Conservation (phyloP, 2,329 filamentous ascomycete species). For the Metarhizium robertsii region DNA sequence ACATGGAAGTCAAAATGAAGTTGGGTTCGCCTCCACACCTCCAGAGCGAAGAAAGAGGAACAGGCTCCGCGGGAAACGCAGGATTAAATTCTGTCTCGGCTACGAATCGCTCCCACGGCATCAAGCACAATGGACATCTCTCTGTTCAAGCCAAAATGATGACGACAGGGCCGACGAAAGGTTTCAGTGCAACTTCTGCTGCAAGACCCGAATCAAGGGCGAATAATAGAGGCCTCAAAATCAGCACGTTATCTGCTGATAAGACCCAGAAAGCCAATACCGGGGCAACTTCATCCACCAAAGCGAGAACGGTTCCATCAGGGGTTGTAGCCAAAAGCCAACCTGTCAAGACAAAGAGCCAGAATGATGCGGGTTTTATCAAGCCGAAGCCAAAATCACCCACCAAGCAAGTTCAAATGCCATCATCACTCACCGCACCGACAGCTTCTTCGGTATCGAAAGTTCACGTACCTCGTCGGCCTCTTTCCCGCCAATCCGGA, state of each 20-base stretch:
- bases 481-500: constrained; percentile 19
- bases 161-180: neutral
- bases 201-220: neutral
- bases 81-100: neutral
- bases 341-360: constrained; percentile 29
- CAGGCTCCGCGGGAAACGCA: neutral
- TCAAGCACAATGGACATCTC: neutral
- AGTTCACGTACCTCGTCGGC: constrained; percentile 19
- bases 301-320: constrained; percentile 21
- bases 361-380: constrained; percentile 32
- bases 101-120: neutral
- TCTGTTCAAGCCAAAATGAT: too few species aligned
- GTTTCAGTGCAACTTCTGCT: neutral
- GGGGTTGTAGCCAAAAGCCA: constrained; percentile 33
- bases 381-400: constrained; percentile 59
- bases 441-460: constrained; percentile 63
- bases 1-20: neutral
- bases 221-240: neutral
- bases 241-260: neutral
- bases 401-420: constrained; percentile 57
- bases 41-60: neutral
- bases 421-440: constrained; percentile 58
- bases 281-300: neutral
- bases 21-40: neutral
- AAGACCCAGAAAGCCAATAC: constrained; percentile 7